Evolutionary conservation across 2,329 filamentous ascomycete species (phyloP), one percentile per base, ranked within the genome.

Genomic region (Zarea fungicola): DNA sequence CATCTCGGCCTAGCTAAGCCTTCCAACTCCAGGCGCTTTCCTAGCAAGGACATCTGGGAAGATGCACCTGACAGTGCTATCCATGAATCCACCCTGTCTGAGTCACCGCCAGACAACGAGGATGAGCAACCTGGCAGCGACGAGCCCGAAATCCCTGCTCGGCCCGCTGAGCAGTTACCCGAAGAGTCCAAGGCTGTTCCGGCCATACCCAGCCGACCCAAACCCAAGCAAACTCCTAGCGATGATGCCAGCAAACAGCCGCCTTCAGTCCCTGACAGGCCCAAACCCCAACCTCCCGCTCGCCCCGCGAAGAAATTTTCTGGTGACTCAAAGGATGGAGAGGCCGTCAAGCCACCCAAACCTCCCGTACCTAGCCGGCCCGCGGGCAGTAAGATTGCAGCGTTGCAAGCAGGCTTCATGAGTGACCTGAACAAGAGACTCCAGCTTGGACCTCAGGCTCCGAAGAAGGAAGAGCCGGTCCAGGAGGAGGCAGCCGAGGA

Each of bases 31-130:
- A 83, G 84, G 44, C 82, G 89, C 11, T 97, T 97, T 65, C 92
- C 92, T 0, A 96, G 91, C 63, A 83, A 83, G 48, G 92, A 97
- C 67, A 83, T 96, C 35, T 96, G 92, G 92, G 92, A 97, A 69
- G 92, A 97, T 64, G 84, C 81, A 0, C 92, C 92, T 1, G 89
- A 95, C 58, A 92, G 88, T 60, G 78, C 87, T 50, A 78, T 86
- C 54, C 77, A 95, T 18, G 83, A 90, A 60, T 87, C 91, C 0
- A 91, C 85, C 1, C 83, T 95, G 61, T 66, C 56, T 55, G 66
- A 56, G 53, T 58, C 64, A 10, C 60, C 57, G 6, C 51, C 61
- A 43, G 59, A 64, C 11, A 59, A 62, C 5, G 53, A 56, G 11
- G 11, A 29, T 19, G 23, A 42, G 18, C 14, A n/a, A n/a, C n/a